phyloP scores from a whole-genome alignment of 1,284 basidiomycete species.

The Ustilago loliicola region DNA sequence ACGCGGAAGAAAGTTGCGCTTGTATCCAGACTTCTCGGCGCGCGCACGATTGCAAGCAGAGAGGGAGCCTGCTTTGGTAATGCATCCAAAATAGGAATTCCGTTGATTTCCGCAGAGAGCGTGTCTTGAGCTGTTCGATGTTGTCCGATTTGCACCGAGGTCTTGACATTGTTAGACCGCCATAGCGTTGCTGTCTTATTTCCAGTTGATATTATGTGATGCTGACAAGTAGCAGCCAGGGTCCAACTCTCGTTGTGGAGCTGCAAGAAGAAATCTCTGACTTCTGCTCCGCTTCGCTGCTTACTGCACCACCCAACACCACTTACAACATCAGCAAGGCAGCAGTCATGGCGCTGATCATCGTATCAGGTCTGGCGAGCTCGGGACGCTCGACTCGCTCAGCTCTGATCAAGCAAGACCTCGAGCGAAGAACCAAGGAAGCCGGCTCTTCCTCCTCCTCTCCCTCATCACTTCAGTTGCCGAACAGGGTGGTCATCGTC shows the following conservation, averaged over 20 bases:
- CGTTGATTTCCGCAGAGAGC: slow-evolving; percentile 35
- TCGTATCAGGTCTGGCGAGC: slow-evolving; percentile 88
- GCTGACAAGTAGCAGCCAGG: slow-evolving; percentile 17
- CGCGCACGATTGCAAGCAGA: neutral
- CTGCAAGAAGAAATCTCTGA: slow-evolving; percentile 20
- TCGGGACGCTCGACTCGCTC: slow-evolving; percentile 87
- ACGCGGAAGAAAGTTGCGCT: slow-evolving; percentile 34
- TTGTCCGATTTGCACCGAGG: slow-evolving; percentile 32
- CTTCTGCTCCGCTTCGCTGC: neutral
- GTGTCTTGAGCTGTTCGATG: neutral
- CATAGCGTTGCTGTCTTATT: too few relatives aligned
- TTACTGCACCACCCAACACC: neutral
- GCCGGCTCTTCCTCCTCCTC: slow-evolving; percentile 74
- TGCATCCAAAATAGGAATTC: slow-evolving; percentile 10
- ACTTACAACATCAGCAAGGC: neutral
- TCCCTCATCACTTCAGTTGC: slow-evolving; percentile 72
- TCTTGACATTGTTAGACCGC: slow-evolving; percentile 1
- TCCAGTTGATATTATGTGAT: slow-evolving; percentile 1
- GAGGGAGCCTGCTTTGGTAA: slow-evolving; percentile 30
- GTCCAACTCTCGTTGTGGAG: slow-evolving; percentile 14
- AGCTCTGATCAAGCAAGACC: slow-evolving; percentile 76
- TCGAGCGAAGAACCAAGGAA: slow-evolving; percentile 76
- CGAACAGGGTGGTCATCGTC: slow-evolving; percentile 75
- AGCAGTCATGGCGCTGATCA: slow-evolving; percentile 86
- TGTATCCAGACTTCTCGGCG: neutral